Conservation (phyloP, 768 basidiomycete genomes). For the Flagelloscypha sp. region DNA sequence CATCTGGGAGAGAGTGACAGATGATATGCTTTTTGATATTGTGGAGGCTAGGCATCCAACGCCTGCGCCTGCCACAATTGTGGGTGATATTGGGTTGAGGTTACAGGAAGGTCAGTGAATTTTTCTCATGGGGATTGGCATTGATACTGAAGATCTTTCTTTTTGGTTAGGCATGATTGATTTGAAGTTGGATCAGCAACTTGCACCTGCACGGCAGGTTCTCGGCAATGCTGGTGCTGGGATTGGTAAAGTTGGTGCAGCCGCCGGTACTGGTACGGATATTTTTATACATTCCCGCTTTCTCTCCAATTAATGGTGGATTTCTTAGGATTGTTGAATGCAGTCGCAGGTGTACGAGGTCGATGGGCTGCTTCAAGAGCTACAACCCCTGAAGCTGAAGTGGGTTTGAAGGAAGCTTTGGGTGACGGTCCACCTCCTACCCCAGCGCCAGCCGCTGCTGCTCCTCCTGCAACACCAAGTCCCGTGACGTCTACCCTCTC, state of each 20-base stretch:
- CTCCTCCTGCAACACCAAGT: background rate
- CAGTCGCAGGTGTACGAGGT: slow-evolving; percentile 81
- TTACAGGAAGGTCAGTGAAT: slow-evolving; percentile 90
- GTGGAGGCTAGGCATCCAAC: slow-evolving; percentile 96
- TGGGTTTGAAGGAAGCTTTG: background rate
- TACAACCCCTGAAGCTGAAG: background rate
- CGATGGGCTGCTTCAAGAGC: slow-evolving; percentile 35
- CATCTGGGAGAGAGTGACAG: slow-evolving; percentile 86
- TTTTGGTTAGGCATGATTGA: slow-evolving; percentile 95
- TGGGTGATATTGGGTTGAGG: slow-evolving; percentile 86
- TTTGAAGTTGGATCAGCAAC: slow-evolving; percentile 83
- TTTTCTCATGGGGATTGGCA: too few species aligned
- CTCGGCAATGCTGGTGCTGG: slow-evolving; percentile 84
- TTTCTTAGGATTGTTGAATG: slow-evolving; percentile 90
- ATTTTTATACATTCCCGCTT: too few species aligned
- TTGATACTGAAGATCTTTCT: too few species aligned
- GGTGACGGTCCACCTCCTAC: background rate
- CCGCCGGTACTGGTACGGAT: too few species aligned
- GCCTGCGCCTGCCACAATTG: slow-evolving; percentile 80
- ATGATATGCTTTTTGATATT: slow-evolving; percentile 90
- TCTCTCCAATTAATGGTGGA: too few species aligned
- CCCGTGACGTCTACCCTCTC: too few species aligned
- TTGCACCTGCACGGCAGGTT: slow-evolving; percentile 87
- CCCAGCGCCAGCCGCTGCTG: background rate
- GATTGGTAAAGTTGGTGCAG: slow-evolving; percentile 65